These are phyloP conservation scores for Exophiala alcalophila DNA, from an alignment of 2,329 filamentous ascomycete genomes.

Conservation along the genomic window DNA sequence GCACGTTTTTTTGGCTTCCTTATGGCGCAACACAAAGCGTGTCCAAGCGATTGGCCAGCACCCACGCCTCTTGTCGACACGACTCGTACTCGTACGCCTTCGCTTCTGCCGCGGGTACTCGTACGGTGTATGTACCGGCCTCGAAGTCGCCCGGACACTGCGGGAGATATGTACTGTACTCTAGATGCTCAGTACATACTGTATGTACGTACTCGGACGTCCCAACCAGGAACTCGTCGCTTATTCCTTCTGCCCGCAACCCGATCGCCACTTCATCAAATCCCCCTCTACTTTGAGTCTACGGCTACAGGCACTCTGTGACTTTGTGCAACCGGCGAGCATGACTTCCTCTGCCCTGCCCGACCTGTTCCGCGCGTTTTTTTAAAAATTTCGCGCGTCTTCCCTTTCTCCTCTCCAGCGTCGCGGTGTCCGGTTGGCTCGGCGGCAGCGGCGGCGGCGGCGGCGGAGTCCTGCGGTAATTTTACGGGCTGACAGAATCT, in stretches of 20 bases:
- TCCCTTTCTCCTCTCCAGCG: slow-evolving; percentile 7
- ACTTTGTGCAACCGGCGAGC: no score
- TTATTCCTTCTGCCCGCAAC: slow-evolving; percentile 20
- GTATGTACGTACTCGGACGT: no score
- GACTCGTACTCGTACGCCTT: no score
- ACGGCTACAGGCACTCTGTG: slow-evolving; percentile 7
- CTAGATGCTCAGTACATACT: no score
- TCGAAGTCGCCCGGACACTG: no score
- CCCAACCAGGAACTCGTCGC: slow-evolving; percentile 13
- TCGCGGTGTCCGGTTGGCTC: slow-evolving; percentile 27
- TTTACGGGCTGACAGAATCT: slow-evolving; percentile 28
- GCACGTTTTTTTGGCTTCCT: slow-evolving; percentile 16
- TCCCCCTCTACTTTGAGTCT: no score
- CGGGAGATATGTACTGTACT: no score
- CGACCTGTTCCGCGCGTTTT: slow-evolving; percentile 20
- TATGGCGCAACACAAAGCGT: slow-evolving; percentile 17
- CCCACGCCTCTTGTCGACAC: background rate
- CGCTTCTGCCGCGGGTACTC: no score
- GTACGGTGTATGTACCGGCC: no score
- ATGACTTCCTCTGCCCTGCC: no score
- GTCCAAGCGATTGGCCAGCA: slow-evolving; percentile 23
- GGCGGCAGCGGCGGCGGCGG: no score
- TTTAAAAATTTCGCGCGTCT: slow-evolving; percentile 5
- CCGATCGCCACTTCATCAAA: no score
- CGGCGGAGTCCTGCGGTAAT: slow-evolving; percentile 28